A percentile compares a stretch with the other conserved stretches of the same genome.
Evolutionary conservation across 768 basidiomycete species (phyloP).

Genomic region (Baorangia bicolor): DNA sequence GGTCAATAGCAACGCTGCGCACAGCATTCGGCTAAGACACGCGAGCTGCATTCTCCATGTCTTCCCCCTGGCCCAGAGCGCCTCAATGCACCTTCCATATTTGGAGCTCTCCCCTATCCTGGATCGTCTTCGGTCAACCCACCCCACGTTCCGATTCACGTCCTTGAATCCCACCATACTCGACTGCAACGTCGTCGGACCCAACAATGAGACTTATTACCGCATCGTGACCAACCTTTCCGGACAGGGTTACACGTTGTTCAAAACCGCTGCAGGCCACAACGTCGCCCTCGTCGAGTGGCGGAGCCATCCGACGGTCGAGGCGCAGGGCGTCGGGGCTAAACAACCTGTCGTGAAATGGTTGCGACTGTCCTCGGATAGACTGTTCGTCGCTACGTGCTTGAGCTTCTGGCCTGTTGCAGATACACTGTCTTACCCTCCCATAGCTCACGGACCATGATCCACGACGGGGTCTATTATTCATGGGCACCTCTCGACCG

Average conservation of each 20-base stretch:
- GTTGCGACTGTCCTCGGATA: conserved; percentile 52
- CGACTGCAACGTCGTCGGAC: conserved; percentile 53
- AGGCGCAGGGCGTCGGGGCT: conserved; percentile 48
- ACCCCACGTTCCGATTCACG: conserved; percentile 47
- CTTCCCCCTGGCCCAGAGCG: conserved; percentile 18
- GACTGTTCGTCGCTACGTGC: conserved; percentile 32
- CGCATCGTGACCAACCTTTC: conserved; percentile 46
- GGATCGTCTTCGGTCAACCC: conserved; percentile 22
- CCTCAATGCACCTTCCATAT: conserved; percentile 47
- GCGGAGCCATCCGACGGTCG: conserved; percentile 47
- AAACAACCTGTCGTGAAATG: conserved; percentile 53
- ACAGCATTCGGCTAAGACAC: not conserved
- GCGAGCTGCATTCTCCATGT: not conserved
- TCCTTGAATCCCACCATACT: conserved; percentile 50
- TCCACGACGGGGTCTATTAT: conserved; percentile 47
- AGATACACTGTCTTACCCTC: not conserved
- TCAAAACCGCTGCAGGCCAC: conserved; percentile 48
- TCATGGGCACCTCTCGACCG: conserved; percentile 56
- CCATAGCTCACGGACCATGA: conserved; percentile 48
- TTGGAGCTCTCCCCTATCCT: conserved; percentile 63
- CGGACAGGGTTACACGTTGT: conserved; percentile 51
- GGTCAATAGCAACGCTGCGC: not conserved
- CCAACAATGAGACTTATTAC: conserved; percentile 48
- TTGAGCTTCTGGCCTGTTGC: not conserved
- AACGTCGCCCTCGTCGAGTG: conserved; percentile 60